phyloP scores from a whole-genome alignment of 2,329 filamentous ascomycete genomes.

The Bretziella fagacearum region DNA sequence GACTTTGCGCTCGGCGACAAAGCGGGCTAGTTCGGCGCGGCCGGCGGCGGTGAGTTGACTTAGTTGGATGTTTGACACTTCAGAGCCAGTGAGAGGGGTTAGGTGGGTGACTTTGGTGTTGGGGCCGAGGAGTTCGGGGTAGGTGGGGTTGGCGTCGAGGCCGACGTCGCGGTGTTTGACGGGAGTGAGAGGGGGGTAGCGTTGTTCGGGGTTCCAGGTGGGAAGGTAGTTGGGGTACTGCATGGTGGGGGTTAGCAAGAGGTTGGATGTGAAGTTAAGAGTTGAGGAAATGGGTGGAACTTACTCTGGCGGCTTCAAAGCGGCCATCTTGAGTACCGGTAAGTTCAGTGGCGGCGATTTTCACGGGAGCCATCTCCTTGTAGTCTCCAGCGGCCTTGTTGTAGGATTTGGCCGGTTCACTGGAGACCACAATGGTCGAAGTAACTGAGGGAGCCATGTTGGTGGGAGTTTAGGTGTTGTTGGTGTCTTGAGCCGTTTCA shows the following conservation, averaged over 20 bases:
- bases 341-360: constrained; percentile 10
- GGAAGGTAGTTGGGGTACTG: constrained; percentile 58
- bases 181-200: constrained; percentile 46
- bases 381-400: constrained; percentile 13
- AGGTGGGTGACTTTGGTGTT: constrained; percentile 39
- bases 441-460: constrained; percentile 13
- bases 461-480: too few relatives aligned
- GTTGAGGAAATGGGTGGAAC: neutral
- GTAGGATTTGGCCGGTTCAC: constrained; percentile 3
- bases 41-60: constrained; percentile 48
- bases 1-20: constrained; percentile 61
- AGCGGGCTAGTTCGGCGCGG: constrained; percentile 60
- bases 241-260: neutral
- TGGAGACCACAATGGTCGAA: constrained; percentile 3
- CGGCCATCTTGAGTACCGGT: constrained; percentile 11
- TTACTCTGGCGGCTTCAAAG: constrained; percentile 10
- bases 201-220: constrained; percentile 48
- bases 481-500: too few relatives aligned
- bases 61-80: constrained; percentile 54
- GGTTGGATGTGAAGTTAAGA: neutral
- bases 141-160: constrained; percentile 52
- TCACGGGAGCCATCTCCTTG: constrained; percentile 12
- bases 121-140: constrained; percentile 47
- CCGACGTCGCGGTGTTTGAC: constrained; percentile 64
- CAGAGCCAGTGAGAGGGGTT: constrained; percentile 57